A percentile compares a stretch with the other conserved stretches of the same genome.
Conservation (phyloP, 1,284 basidiomycete species). For the Vanrija sp. region DNA sequence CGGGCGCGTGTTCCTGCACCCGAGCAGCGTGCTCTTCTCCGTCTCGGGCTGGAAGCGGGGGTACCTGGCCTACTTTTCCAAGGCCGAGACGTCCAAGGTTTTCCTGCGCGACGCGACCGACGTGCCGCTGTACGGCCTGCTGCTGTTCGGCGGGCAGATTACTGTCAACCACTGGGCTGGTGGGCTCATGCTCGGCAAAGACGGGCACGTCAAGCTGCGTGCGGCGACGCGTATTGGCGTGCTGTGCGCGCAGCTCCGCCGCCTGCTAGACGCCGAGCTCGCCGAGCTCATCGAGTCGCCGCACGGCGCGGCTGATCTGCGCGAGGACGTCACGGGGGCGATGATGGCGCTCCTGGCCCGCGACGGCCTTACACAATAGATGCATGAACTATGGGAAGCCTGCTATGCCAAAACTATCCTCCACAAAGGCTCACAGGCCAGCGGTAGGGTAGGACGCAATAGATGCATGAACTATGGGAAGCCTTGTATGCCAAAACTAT, state of each 20-base stretch:
- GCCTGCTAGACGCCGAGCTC: conserved; percentile 67
- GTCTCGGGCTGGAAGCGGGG: conserved; percentile 68
- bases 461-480: conserved; percentile 2
- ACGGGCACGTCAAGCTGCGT: conserved; percentile 61
- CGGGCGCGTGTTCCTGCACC: conserved; percentile 58
- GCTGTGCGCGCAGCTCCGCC: conserved; percentile 80
- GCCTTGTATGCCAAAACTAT: no score
- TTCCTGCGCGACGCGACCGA: conserved; percentile 86
- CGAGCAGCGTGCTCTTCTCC: conserved; percentile 75
- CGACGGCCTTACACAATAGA: conserved; percentile 33
- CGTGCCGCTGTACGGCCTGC: conserved; percentile 76
- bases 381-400: no score
- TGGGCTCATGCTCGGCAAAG: conserved; percentile 62
- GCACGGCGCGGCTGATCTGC: conserved; percentile 50
- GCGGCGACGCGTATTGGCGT: conserved; percentile 86
- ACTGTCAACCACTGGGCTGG: conserved; percentile 72
- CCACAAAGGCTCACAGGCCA: no score
- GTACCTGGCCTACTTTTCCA: conserved; percentile 77
- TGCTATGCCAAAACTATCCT: no score
- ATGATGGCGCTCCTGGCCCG: conserved; percentile 64
- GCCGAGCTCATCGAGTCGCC: conserved; percentile 52
- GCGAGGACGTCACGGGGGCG: conserved; percentile 61
- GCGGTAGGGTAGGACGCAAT: conserved; percentile 35
- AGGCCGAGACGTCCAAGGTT: conserved; percentile 77
- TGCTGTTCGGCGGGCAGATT: conserved; percentile 79